phyloP scores from a whole-genome alignment of 75 land plant genomes.

The Cryptomeria japonica region DNA sequence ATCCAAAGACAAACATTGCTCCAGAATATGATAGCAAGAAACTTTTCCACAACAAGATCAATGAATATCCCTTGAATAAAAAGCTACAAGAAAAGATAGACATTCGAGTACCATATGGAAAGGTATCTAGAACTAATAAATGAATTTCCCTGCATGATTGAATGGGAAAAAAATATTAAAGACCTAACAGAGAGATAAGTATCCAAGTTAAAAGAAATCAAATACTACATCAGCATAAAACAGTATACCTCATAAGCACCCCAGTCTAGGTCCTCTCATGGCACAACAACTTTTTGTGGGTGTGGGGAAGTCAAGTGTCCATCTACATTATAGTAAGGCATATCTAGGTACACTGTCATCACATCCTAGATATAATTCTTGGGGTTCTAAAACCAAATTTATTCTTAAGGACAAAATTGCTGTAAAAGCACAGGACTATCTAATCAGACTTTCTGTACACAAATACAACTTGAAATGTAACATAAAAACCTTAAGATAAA shows the following conservation, averaged over 20 bases:
- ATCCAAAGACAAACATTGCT: not conserved
- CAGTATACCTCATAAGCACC: not conserved
- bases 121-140: not conserved
- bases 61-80: too few species aligned
- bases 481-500: not conserved
- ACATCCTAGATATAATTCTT: not conserved
- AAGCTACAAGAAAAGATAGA: not conserved
- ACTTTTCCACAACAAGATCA: not conserved
- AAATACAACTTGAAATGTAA: not conserved
- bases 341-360: not conserved
- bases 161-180: not conserved
- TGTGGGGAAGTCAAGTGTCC: not conserved
- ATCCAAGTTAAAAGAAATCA: not conserved
- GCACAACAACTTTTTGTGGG: not conserved
- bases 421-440: not conserved
- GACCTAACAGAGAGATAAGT: not conserved
- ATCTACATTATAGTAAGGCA: not conserved
- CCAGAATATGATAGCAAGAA: not conserved
- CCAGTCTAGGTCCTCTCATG: not conserved
- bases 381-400: not conserved
- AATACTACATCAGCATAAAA: not conserved
- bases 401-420: not conserved
- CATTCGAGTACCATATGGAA: not conserved
- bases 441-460: not conserved
- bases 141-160: not conserved